Conservation (phyloP, 129 eudicot genomes). For the Smallanthus sonchifolius region DNA sequence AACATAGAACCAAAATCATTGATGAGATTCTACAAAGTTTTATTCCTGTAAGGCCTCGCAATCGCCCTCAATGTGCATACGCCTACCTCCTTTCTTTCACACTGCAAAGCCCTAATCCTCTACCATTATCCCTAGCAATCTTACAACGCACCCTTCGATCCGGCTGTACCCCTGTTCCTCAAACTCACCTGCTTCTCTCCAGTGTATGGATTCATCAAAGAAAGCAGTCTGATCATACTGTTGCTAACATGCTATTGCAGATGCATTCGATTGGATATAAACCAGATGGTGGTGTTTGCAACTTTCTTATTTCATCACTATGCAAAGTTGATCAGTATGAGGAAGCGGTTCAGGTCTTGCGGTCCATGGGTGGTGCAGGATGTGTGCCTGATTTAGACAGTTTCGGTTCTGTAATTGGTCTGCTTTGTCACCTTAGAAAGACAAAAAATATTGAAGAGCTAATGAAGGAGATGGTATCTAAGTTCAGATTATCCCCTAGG, state of each 20-base stretch:
- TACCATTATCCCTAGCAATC: slow-evolving; percentile 60
- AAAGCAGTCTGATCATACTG: slow-evolving; percentile 24
- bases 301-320: slow-evolving; percentile 64
- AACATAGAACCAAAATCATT: slow-evolving; percentile 38
- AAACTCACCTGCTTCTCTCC: slow-evolving; percentile 62
- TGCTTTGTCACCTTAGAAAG: slow-evolving; percentile 48
- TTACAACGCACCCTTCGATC: slow-evolving; percentile 72
- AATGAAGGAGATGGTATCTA: slow-evolving; percentile 63
- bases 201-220: slow-evolving; percentile 58
- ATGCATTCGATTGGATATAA: slow-evolving; percentile 68
- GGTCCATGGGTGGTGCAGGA: slow-evolving; percentile 53
- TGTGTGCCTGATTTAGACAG: slow-evolving; percentile 78
- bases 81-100: slow-evolving; percentile 56
- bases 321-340: slow-evolving; percentile 54
- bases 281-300: slow-evolving; percentile 66
- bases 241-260: slow-evolving; percentile 37
- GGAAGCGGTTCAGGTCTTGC: slow-evolving; percentile 61
- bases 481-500: slow-evolving; percentile 53
- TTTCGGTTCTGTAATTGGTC: slow-evolving; percentile 47
- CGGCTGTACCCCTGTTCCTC: slow-evolving; percentile 65
- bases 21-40: slow-evolving; percentile 65
- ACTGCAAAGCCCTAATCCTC: slow-evolving; percentile 46
- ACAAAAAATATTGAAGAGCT: slow-evolving; percentile 28
- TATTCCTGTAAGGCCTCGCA: slow-evolving; percentile 57
- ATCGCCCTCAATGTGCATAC: slow-evolving; percentile 40